Evolutionary conservation across 345 rosid species (phyloP).

Genomic region (Gossypioides kirkii): DNA sequence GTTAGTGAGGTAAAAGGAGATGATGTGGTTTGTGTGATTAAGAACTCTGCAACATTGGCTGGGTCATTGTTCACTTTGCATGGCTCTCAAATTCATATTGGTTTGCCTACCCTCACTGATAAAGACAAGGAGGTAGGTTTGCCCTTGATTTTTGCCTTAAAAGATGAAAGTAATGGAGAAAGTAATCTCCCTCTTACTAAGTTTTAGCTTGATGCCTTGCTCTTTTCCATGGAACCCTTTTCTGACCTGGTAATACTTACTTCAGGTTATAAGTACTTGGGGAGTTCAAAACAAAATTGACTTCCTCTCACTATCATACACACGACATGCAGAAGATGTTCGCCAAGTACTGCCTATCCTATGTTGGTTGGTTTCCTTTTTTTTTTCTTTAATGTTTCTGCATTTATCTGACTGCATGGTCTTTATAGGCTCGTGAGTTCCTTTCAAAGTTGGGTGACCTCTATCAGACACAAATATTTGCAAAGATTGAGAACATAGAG

Average conservation of each 20-base stretch:
- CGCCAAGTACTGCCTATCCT: constrained; percentile 50
- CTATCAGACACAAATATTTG: constrained; percentile 85
- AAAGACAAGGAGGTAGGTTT: constrained; percentile 80
- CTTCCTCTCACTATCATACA: constrained; percentile 88
- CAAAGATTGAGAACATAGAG: constrained; percentile 93
- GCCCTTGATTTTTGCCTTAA: not conserved
- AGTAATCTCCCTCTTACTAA: not conserved
- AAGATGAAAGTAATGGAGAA: not conserved
- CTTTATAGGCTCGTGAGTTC: constrained; percentile 76
- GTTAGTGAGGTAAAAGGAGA: constrained; percentile 77
- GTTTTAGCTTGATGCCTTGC: constrained; percentile 1
- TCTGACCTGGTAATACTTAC: constrained; percentile 10
- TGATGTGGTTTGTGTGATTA: constrained; percentile 82
- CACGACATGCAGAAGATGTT: constrained; percentile 95
- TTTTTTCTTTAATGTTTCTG: not conserved
- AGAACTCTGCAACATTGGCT: constrained; percentile 86
- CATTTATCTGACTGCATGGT: not conserved
- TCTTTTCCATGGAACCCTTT: not conserved
- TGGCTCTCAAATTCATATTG: constrained; percentile 86
- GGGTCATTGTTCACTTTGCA: constrained; percentile 91
- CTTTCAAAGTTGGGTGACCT: constrained; percentile 84
- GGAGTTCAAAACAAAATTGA: constrained; percentile 94
- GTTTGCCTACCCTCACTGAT: constrained; percentile 82
- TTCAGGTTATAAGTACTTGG: constrained; percentile 89
- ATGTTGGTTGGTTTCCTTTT: not conserved